Conservation (phyloP, 768 basidiomycete genomes). For the Pleurotus cornucopiae region DNA sequence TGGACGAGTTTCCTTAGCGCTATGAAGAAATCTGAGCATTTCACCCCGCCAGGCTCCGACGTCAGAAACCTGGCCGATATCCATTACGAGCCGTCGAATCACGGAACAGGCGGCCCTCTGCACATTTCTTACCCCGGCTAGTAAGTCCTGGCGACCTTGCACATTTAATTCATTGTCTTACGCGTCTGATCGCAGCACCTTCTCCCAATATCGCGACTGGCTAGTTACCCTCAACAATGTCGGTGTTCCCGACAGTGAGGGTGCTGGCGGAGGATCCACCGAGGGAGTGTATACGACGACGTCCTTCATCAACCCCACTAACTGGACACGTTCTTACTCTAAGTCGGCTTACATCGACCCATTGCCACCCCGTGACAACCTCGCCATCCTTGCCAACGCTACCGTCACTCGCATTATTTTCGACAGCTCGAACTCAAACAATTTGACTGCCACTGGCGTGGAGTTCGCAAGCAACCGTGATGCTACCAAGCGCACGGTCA, state of each 20-base stretch:
- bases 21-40: slow-evolving; percentile 53
- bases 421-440: slow-evolving; percentile 19
- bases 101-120: slow-evolving; percentile 48
- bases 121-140: slow-evolving; percentile 44
- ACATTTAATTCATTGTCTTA: too few relatives aligned
- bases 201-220: slow-evolving; percentile 53
- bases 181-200: slow-evolving; percentile 29
- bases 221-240: slow-evolving; percentile 39
- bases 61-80: slow-evolving; percentile 40
- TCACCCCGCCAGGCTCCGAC: slow-evolving; percentile 42
- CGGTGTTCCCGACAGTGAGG: slow-evolving; percentile 35
- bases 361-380: slow-evolving; percentile 50
- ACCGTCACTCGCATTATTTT: slow-evolving; percentile 53
- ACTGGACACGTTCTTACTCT: slow-evolving; percentile 65
- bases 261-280: slow-evolving; percentile 43
- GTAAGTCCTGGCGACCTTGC: slow-evolving; percentile 24
- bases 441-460: slow-evolving; percentile 39
- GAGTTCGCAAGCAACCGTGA: slow-evolving; percentile 38
- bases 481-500: slow-evolving; percentile 33
- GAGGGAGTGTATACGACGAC: slow-evolving; percentile 53
- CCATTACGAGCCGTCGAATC: slow-evolving; percentile 36
- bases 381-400: slow-evolving; percentile 52
- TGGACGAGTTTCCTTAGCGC: slow-evolving; percentile 32
- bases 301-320: slow-evolving; percentile 55
- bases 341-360: slow-evolving; percentile 63